A percentile compares a stretch with the other conserved stretches of the same genome.
phyloP scores from a whole-genome alignment of 2,329 filamentous ascomycete species.

The Metarhizium album region DNA sequence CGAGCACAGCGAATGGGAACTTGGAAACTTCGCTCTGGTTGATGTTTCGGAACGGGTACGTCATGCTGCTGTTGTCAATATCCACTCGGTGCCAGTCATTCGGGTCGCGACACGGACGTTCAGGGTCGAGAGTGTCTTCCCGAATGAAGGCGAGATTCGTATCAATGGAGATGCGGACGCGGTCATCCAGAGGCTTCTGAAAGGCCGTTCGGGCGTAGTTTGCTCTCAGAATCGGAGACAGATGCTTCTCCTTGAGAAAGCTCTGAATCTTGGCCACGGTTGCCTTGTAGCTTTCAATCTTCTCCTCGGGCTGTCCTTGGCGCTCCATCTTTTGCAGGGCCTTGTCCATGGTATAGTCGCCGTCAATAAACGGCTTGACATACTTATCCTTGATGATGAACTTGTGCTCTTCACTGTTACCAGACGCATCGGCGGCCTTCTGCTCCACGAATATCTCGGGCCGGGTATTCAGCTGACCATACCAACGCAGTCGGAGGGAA shows the following conservation, averaged over 20 bases:
- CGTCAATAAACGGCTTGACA: constrained; percentile 74
- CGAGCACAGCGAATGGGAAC: constrained; percentile 83
- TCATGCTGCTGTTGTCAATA: constrained; percentile 72
- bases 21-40: constrained; percentile 83
- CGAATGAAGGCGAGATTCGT: constrained; percentile 83
- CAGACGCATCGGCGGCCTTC: constrained; percentile 70
- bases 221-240: constrained; percentile 78
- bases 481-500: constrained; percentile 84
- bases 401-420: constrained; percentile 66
- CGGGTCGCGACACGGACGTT: constrained; percentile 81
- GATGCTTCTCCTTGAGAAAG: constrained; percentile 64
- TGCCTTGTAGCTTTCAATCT: constrained; percentile 58
- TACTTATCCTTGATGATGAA: constrained; percentile 93
- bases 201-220: constrained; percentile 94
- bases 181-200: constrained; percentile 87
- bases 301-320: constrained; percentile 53
- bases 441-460: constrained; percentile 82
- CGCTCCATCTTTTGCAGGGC: constrained; percentile 77
- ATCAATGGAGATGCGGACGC: constrained; percentile 85
- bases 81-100: constrained; percentile 85
- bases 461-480: constrained; percentile 67
- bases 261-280: constrained; percentile 68
- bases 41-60: constrained; percentile 78
- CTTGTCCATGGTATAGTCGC: constrained; percentile 88
- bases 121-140: constrained; percentile 63